phyloP scores from a whole-genome alignment of 768 basidiomycete species.

The Stropharia rugosoannulata region DNA sequence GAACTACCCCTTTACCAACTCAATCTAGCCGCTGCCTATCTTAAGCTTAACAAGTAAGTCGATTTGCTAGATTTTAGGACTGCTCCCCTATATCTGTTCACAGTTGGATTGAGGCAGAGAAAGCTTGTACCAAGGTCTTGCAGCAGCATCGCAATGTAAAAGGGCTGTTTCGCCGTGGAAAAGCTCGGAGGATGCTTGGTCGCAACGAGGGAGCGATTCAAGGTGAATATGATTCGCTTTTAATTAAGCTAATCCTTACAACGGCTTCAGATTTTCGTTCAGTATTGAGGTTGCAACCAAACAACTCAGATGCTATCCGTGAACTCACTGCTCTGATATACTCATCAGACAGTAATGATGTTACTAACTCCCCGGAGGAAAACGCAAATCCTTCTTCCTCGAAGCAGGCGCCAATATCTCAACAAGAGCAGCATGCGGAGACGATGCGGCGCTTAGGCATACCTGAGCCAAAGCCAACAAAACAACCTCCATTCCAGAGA shows the following conservation, averaged over 20 bases:
- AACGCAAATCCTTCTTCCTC: constrained; percentile 23
- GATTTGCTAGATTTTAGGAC: neutral
- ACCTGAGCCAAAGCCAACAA: constrained; percentile 38
- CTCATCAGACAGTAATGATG: constrained; percentile 14
- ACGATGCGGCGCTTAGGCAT: constrained; percentile 32
- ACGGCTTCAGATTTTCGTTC: constrained; percentile 54
- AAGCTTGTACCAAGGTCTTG: constrained; percentile 65
- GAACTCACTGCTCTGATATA: constrained; percentile 49
- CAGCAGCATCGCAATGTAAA: constrained; percentile 67
- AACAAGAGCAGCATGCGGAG: constrained; percentile 17
- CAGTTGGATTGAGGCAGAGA: constrained; percentile 74
- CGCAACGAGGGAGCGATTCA: constrained; percentile 56
- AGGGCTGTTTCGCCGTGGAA: constrained; percentile 68
- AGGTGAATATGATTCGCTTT: constrained; percentile 33
- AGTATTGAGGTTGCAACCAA: constrained; percentile 59
- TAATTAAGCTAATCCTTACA: neutral
- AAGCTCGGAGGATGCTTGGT: constrained; percentile 61
- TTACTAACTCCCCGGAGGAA: constrained; percentile 11
- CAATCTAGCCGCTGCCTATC: constrained; percentile 72
- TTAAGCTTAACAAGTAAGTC: constrained; percentile 68
- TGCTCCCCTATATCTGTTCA: constrained; percentile 5
- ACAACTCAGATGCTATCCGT: constrained; percentile 58
- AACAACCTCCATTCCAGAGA: constrained; percentile 52
- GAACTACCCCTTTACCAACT: constrained; percentile 77
- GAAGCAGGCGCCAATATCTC: constrained; percentile 11